Conservation (phyloP, 139 green algal species). For the Volvox africanus region DNA sequence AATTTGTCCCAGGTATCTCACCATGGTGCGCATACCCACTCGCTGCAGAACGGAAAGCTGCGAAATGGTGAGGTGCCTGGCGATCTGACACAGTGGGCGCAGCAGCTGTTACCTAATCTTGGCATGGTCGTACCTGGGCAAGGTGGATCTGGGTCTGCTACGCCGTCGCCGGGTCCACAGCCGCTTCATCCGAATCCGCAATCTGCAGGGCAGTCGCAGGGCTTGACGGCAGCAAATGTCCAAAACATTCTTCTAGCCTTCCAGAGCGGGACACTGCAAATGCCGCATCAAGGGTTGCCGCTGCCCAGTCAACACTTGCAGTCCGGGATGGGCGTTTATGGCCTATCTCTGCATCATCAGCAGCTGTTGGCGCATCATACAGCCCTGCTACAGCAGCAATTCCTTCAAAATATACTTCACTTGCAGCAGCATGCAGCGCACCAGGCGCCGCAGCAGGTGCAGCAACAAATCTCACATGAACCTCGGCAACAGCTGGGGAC, state of each 20-base stretch:
- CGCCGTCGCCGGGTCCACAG: background rate
- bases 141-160: background rate
- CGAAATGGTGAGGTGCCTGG: conserved; percentile 14
- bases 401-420: conserved; percentile 23
- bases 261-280: background rate
- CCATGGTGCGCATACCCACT: background rate
- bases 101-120: conserved; percentile 10
- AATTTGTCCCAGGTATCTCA: background rate
- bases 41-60: conserved; percentile 36
- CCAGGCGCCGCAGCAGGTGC: background rate
- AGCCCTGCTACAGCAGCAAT: background rate
- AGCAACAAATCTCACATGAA: background rate
- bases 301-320: background rate
- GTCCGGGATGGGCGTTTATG: background rate
- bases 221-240: background rate
- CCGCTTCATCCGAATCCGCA: background rate
- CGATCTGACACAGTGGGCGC: background rate
- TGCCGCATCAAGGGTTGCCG: background rate
- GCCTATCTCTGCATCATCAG: background rate
- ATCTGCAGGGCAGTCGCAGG: background rate
- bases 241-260: conserved; percentile 1
- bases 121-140: background rate
- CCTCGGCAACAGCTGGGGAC: background rate
- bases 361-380: background rate
- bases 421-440: background rate